Percentiles rank a stretch among this genome's conserved stretches.
These are phyloP conservation scores for Zygotorulaspora sp. DNA, from an alignment of 805 yeast genomes.

Conservation along the genomic window DNA sequence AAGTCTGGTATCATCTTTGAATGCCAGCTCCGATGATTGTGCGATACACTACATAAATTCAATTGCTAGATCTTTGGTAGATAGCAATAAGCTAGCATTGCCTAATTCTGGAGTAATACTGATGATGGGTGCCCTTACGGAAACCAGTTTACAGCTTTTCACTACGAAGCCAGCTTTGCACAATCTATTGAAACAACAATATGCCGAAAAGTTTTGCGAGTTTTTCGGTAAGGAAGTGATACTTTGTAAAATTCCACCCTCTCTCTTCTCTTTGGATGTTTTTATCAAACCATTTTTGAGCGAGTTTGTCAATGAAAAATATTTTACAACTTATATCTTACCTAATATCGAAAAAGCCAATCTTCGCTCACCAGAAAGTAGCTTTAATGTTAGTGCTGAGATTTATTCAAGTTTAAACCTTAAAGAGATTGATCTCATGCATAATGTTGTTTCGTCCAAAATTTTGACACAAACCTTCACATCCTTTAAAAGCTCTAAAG, in stretches of 20 bases:
- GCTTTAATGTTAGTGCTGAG: slow-evolving; percentile 54
- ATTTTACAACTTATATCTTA: slow-evolving; percentile 40
- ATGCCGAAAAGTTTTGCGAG: slow-evolving; percentile 20
- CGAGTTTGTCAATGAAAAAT: slow-evolving; percentile 39
- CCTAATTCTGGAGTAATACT: slow-evolving; percentile 37
- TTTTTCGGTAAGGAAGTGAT: slow-evolving; percentile 41
- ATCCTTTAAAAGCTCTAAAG: slow-evolving; percentile 67
- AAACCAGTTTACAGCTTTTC: slow-evolving; percentile 23
- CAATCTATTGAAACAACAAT: slow-evolving; percentile 20
- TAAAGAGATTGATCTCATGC: slow-evolving; percentile 40
- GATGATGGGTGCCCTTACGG: slow-evolving; percentile 38
- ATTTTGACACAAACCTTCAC: slow-evolving; percentile 49
- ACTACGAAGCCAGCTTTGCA: slow-evolving; percentile 22
- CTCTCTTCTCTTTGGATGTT: slow-evolving; percentile 39
- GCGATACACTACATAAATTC: slow-evolving; percentile 10
- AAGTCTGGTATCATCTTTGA: slow-evolving; percentile 18
- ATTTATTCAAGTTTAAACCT: slow-evolving; percentile 36
- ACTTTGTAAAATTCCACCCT: slow-evolving; percentile 43
- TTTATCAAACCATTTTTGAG: slow-evolving; percentile 44
- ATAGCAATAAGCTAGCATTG: slow-evolving; percentile 21
- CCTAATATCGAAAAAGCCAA: slow-evolving; percentile 71
- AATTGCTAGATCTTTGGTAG: slow-evolving; percentile 12
- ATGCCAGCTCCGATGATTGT: slow-evolving; percentile 20
- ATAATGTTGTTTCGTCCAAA: slow-evolving; percentile 41
- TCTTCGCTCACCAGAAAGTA: slow-evolving; percentile 71